Percentiles rank a stretch among this genome's conserved stretches.
phyloP scores from a whole-genome alignment of 225 moss, liverwort and hornwort genomes.

The Bryoerythrophyllum caledonicum region DNA sequence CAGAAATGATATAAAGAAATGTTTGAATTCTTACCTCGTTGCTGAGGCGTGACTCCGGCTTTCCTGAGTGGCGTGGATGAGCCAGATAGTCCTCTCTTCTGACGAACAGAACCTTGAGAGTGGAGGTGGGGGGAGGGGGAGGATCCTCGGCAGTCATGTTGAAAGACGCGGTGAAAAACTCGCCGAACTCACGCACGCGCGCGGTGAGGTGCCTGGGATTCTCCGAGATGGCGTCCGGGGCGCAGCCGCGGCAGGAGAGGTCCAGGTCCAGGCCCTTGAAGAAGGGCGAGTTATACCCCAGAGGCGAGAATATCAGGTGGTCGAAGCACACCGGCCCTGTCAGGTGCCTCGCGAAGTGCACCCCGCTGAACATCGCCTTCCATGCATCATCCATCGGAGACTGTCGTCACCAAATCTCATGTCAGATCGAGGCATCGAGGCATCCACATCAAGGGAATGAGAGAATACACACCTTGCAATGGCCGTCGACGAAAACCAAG shows the following conservation, averaged over 20 bases:
- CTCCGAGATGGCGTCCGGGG: slow-evolving; percentile 40
- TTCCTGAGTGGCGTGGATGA: slow-evolving; percentile 93
- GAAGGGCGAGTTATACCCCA: slow-evolving; percentile 86
- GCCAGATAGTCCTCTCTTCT: slow-evolving; percentile 91
- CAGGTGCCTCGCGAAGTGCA: slow-evolving; percentile 78
- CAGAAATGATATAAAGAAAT: no score
- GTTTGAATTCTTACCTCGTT: slow-evolving; percentile 44
- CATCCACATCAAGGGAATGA: background rate
- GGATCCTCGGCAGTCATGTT: slow-evolving; percentile 23
- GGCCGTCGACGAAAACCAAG: slow-evolving; percentile 83
- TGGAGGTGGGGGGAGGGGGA: background rate
- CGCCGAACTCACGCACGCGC: slow-evolving; percentile 88
- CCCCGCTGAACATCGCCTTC: slow-evolving; percentile 84
- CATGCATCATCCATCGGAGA: slow-evolving; percentile 95
- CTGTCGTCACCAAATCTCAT: slow-evolving; percentile 50
- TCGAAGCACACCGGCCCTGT: slow-evolving; percentile 90
- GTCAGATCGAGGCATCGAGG: no score
- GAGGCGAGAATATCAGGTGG: slow-evolving; percentile 88
- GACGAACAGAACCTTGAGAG: slow-evolving; percentile 75
- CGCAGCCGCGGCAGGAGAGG: slow-evolving; percentile 49
- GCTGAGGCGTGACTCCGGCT: slow-evolving; percentile 82
- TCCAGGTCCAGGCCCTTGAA: slow-evolving; percentile 67
- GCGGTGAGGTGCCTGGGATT: slow-evolving; percentile 48
- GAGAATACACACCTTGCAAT: slow-evolving; percentile 64
- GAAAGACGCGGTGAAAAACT: slow-evolving; percentile 71